Percentiles rank a stretch among this genome's conserved stretches.
These are phyloP conservation scores for Cucurbita moschata DNA, from an alignment of 306 rosid species.

Conservation along the genomic window DNA sequence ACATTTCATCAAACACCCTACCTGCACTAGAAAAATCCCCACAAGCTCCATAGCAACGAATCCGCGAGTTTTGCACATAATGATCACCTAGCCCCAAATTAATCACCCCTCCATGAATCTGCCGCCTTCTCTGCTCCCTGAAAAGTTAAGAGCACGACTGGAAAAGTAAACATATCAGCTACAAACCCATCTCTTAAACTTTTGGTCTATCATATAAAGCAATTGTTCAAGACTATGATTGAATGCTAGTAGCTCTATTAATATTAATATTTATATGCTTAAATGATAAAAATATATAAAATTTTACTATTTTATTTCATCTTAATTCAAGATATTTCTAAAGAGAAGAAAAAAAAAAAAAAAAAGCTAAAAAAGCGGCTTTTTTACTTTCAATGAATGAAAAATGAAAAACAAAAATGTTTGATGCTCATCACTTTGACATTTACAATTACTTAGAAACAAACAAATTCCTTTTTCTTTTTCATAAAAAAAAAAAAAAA, in stretches of 20 bases:
- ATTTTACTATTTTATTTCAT: too few relatives aligned
- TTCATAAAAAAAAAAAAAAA: too few relatives aligned
- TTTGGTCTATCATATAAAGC: too few relatives aligned
- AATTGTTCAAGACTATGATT: too few relatives aligned
- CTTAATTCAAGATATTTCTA: too few relatives aligned
- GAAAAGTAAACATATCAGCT: conserved; percentile 52
- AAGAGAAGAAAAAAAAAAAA: too few relatives aligned
- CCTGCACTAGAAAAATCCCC: conserved; percentile 33
- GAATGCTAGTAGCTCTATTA: too few relatives aligned
- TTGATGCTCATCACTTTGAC: not conserved
- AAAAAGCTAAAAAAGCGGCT: not conserved
- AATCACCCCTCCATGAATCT: conserved; percentile 37
- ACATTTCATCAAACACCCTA: conserved; percentile 62
- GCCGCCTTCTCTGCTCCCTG: conserved; percentile 41
- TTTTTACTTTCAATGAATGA: not conserved
- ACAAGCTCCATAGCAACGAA: conserved; percentile 40
- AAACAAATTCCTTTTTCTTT: not conserved
- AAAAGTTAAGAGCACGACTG: conserved; percentile 50
- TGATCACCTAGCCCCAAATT: conserved; percentile 38
- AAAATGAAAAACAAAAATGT: not conserved
- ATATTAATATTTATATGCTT: too few relatives aligned
- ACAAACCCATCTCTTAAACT: conserved; percentile 31
- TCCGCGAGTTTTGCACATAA: conserved; percentile 44
- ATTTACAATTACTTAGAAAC: not conserved
- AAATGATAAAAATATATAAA: too few relatives aligned